Percentiles rank a stretch among this genome's conserved stretches.
phyloP scores from a whole-genome alignment of 2,329 filamentous ascomycete species.

The Neofusicoccum kwambonambiense region DNA sequence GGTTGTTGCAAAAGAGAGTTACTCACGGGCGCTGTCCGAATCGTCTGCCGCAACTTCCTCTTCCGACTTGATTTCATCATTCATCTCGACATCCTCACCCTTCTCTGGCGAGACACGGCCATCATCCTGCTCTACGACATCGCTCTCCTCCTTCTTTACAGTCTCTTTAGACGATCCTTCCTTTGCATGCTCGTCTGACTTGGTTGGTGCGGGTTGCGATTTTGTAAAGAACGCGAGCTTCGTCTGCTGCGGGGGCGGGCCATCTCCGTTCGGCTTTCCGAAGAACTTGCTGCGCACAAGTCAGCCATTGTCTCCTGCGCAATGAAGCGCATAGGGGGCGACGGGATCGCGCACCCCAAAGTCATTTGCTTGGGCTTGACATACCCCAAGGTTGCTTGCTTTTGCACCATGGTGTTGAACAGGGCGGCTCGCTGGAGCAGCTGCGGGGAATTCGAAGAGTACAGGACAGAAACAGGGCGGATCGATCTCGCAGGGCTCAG shows the following conservation, averaged over 20 bases:
- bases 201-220: constrained; percentile 5
- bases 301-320: constrained; percentile 20
- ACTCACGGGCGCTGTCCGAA: constrained; percentile 10
- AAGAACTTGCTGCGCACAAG: constrained; percentile 74
- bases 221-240: constrained; percentile 71
- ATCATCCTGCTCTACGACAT: constrained; percentile 15
- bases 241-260: constrained; percentile 65
- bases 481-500: not conserved
- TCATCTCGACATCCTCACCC: constrained; percentile 16
- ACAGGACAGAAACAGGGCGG: not conserved
- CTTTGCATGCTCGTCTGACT: not conserved
- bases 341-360: constrained; percentile 60
- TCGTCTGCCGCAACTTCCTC: not conserved
- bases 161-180: not conserved
- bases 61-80: not conserved
- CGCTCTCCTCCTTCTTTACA: constrained; percentile 21
- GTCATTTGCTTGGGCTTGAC: constrained; percentile 73
- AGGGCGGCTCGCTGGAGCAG: constrained; percentile 18
- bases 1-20: not conserved
- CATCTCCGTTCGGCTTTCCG: constrained; percentile 61
- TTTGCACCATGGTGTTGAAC: constrained; percentile 49
- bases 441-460: constrained; percentile 13
- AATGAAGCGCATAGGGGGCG: not conserved
- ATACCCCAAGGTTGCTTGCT: constrained; percentile 87
- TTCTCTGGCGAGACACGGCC: not conserved